phyloP scores from a whole-genome alignment of 2,329 filamentous ascomycete species.

The Aspergillus sp. region DNA sequence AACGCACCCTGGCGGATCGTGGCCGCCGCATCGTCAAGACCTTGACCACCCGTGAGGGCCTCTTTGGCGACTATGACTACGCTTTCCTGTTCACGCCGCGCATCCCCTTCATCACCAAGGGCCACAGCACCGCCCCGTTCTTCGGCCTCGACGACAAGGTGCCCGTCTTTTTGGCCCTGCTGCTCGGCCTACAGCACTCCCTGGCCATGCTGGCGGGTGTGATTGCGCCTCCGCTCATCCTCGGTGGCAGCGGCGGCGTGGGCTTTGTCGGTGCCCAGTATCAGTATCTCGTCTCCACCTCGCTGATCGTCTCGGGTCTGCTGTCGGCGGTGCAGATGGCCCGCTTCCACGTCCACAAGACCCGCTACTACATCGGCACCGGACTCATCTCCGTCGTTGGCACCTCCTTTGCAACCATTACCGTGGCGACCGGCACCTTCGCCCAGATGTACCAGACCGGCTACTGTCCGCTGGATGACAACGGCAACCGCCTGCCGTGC shows the following conservation, averaged over 20 bases:
- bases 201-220: constrained; percentile 63
- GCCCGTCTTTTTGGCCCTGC: constrained; percentile 63
- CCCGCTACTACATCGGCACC: constrained; percentile 63
- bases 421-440: constrained; percentile 62
- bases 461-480: constrained; percentile 57
- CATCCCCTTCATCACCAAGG: constrained; percentile 77
- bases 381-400: constrained; percentile 68
- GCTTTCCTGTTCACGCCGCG: constrained; percentile 76
- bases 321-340: constrained; percentile 67
- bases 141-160: constrained; percentile 70
- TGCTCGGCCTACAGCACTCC: constrained; percentile 69
- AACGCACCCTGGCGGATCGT: neutral
- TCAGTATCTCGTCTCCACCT: constrained; percentile 66
- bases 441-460: constrained; percentile 64
- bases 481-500: constrained; percentile 61
- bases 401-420: constrained; percentile 66
- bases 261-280: constrained; percentile 50
- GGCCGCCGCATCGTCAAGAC: neutral
- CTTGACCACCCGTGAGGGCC: constrained; percentile 57
- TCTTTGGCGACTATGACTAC: constrained; percentile 88
- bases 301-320: constrained; percentile 66
- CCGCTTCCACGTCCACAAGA: constrained; percentile 61
- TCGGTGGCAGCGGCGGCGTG: constrained; percentile 1
- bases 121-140: constrained; percentile 60
- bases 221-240: constrained; percentile 7